Percentiles rank a stretch among this genome's conserved stretches.
phyloP scores from a whole-genome alignment of 2,329 filamentous ascomycete genomes.

The Arthrocladium fulminans region DNA sequence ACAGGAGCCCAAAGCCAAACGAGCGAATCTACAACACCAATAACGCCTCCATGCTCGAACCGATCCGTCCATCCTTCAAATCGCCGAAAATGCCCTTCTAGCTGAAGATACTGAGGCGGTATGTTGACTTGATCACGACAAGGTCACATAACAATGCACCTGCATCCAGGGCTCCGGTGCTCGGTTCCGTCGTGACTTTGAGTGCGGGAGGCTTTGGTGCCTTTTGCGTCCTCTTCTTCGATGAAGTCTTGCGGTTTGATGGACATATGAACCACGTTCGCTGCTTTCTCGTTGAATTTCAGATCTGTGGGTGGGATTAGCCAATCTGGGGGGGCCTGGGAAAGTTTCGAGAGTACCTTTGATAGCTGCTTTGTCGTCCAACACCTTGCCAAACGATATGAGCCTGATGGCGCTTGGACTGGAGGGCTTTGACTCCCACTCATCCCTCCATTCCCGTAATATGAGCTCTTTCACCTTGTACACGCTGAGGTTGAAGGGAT shows the following conservation, averaged over 20 bases:
- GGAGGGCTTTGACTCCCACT: conserved; percentile 80
- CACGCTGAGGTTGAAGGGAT: conserved; percentile 83
- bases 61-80: too few species aligned
- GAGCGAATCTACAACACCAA: not conserved
- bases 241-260: conserved; percentile 76
- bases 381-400: conserved; percentile 82
- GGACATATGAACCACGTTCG: conserved; percentile 92
- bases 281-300: conserved; percentile 61
- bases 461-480: conserved; percentile 94
- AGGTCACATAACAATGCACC: conserved; percentile 57
- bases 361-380: conserved; percentile 78
- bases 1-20: too few species aligned
- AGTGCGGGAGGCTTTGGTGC: conserved; percentile 44
- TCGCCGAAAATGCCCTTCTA: too few species aligned
- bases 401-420: conserved; percentile 83
- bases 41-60: not conserved
- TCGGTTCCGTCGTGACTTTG: conserved; percentile 44
- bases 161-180: conserved; percentile 52
- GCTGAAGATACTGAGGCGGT: too few species aligned
- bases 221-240: conserved; percentile 63
- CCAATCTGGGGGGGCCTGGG: not conserved
- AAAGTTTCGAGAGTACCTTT: conserved; percentile 55
- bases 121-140: too few species aligned
- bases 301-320: conserved; percentile 51
- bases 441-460: conserved; percentile 78